A percentile compares a stretch with the other conserved stretches of the same genome.
Conservation (phyloP, 345 rosid species). For the Euphorbia pulcherrima region DNA sequence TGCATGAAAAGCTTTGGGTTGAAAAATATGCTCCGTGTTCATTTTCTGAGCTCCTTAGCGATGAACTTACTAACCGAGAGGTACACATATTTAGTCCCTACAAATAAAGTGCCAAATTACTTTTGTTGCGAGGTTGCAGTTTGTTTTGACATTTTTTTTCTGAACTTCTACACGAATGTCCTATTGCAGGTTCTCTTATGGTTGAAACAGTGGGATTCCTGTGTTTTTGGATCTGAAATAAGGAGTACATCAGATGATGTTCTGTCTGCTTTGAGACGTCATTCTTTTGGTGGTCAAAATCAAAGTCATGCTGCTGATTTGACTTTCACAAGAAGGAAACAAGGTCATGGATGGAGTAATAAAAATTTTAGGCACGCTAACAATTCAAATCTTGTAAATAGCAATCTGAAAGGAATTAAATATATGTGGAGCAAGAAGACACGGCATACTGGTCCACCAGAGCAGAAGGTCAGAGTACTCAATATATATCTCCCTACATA, state of each 20-base stretch:
- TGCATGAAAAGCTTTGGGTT: conserved; percentile 80
- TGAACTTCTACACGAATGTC: conserved; percentile 7
- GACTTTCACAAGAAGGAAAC: conserved; percentile 42
- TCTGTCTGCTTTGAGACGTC: conserved; percentile 76
- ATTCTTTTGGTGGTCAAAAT: conserved; percentile 60
- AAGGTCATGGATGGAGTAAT: conserved; percentile 43
- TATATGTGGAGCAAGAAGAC: conserved; percentile 50
- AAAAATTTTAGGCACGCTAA: conserved; percentile 40
- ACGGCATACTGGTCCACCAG: conserved; percentile 64
- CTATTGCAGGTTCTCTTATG: conserved; percentile 73
- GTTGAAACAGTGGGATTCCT: conserved; percentile 98
- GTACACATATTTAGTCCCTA: conserved; percentile 31
- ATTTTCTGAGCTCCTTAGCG: conserved; percentile 95
- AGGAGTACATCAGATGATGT: conserved; percentile 88
- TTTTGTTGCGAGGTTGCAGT: neutral
- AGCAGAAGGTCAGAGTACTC: conserved; percentile 60
- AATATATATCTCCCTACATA: neutral
- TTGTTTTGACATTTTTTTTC: conserved; percentile 3
- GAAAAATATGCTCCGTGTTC: conserved; percentile 90
- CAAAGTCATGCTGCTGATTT: conserved; percentile 46
- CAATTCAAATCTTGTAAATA: conserved; percentile 32
- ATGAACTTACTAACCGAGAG: conserved; percentile 96
- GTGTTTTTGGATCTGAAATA: conserved; percentile 93
- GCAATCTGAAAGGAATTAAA: conserved; percentile 34
- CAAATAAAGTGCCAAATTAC: neutral